A percentile compares a stretch with the other conserved stretches of the same genome.
Conservation (phyloP, 2,329 filamentous ascomycete genomes). For the Thermoascus crustaceus region DNA sequence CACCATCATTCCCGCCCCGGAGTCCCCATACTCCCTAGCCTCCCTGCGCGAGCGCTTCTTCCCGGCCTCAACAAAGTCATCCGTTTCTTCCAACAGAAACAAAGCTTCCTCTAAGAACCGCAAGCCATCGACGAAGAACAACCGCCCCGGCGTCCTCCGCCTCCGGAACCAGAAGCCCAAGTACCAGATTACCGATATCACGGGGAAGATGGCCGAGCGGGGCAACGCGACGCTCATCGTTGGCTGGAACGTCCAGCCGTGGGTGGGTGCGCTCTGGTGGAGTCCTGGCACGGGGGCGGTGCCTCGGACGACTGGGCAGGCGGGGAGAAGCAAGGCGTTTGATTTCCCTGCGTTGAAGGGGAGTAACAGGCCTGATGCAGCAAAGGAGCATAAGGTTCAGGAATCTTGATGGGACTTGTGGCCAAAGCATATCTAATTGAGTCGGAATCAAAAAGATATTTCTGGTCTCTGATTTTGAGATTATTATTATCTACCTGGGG, state of each 20-base stretch:
- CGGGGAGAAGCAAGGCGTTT: slow-evolving; percentile 46
- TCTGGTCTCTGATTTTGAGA: background rate
- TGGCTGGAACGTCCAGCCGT: slow-evolving; percentile 96
- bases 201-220: slow-evolving; percentile 65
- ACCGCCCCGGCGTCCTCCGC: slow-evolving; percentile 55
- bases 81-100: background rate
- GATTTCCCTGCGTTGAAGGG: slow-evolving; percentile 49
- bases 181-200: slow-evolving; percentile 92
- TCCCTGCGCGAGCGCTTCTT: slow-evolving; percentile 30
- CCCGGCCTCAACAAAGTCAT: slow-evolving; percentile 15
- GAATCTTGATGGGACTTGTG: background rate
- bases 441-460: background rate
- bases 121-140: slow-evolving; percentile 9
- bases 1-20: slow-evolving; percentile 5
- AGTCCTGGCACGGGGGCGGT: slow-evolving; percentile 47
- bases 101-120: slow-evolving; percentile 7
- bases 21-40: slow-evolving; percentile 12
- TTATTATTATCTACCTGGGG: too few species aligned
- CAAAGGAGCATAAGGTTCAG: slow-evolving; percentile 1
- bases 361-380: slow-evolving; percentile 12
- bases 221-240: slow-evolving; percentile 69
- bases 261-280: slow-evolving; percentile 87
- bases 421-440: too few species aligned
- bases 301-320: slow-evolving; percentile 43
- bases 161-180: slow-evolving; percentile 84